Percentiles rank a stretch among this genome's conserved stretches.
phyloP scores from a whole-genome alignment of 1,139 yeast genomes.

The Spathaspora jeffriesii region DNA sequence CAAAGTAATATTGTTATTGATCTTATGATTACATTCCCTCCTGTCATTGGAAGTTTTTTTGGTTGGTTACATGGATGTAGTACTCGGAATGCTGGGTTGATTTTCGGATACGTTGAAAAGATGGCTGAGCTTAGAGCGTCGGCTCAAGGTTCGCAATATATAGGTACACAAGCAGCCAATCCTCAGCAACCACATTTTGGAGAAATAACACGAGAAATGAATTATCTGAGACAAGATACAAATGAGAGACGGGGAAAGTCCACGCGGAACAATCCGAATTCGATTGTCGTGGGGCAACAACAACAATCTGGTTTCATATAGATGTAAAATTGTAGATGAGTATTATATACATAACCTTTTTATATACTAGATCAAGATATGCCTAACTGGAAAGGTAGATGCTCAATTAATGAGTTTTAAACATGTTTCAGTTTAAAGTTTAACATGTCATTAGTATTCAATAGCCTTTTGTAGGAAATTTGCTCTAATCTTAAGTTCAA shows the following conservation, averaged over 20 bases:
- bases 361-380: too few relatives aligned
- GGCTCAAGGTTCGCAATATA: constrained; percentile 20
- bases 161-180: constrained; percentile 19
- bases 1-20: constrained; percentile 75
- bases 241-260: neutral
- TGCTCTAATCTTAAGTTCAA: too few relatives aligned
- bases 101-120: constrained; percentile 52
- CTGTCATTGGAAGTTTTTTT: constrained; percentile 73
- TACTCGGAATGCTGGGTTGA: constrained; percentile 83
- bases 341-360: neutral
- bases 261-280: constrained; percentile 3
- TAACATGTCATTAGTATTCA: too few relatives aligned
- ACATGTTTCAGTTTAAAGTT: too few relatives aligned
- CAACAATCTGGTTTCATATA: constrained; percentile 33
- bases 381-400: too few relatives aligned
- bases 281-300: constrained; percentile 21
- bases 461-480: too few relatives aligned
- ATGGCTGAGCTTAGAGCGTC: constrained; percentile 33
- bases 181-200: constrained; percentile 8
- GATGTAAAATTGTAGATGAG: too few relatives aligned
- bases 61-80: constrained; percentile 85
- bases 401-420: too few relatives aligned
- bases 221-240: neutral
- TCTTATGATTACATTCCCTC: constrained; percentile 72
- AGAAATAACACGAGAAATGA: constrained; percentile 2